Evolutionary conservation across 495 filamentous ascomycete species (phyloP).

Genomic region (Diplogelasinospora grovesii): DNA sequence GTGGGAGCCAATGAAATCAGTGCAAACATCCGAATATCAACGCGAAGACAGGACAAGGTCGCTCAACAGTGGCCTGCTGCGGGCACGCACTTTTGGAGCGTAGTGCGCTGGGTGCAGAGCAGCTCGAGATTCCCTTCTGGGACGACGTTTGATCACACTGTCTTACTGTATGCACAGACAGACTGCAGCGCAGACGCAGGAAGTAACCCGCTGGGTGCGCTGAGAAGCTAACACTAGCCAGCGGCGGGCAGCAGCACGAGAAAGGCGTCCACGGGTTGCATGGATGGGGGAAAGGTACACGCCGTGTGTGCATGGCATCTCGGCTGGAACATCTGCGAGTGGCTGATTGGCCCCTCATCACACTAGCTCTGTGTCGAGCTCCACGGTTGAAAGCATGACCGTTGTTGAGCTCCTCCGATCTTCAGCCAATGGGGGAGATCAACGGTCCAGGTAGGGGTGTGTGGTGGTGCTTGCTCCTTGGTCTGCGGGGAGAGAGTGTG

Average conservation of each 20-base stretch:
- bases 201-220: slow-evolving; percentile 11
- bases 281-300: slow-evolving; percentile 18
- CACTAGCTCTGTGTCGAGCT: slow-evolving; percentile 39
- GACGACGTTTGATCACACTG: slow-evolving; percentile 14
- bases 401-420: slow-evolving; percentile 34
- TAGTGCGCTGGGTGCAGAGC: neutral
- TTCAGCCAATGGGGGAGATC: slow-evolving; percentile 31
- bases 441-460: slow-evolving; percentile 26
- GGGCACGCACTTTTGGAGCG: slow-evolving; percentile 5
- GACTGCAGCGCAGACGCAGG: slow-evolving; percentile 11
- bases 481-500: slow-evolving; percentile 11
- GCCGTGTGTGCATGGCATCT: slow-evolving; percentile 32
- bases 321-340: slow-evolving; percentile 33
- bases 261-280: slow-evolving; percentile 11
- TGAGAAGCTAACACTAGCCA: slow-evolving; percentile 5
- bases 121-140: slow-evolving; percentile 5
- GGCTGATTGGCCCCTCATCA: slow-evolving; percentile 35
- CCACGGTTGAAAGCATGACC: slow-evolving; percentile 44
- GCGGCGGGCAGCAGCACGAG: slow-evolving; percentile 14
- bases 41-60: slow-evolving; percentile 24
- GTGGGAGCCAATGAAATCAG: slow-evolving; percentile 23
- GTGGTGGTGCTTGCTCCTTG: slow-evolving; percentile 20
- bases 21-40: slow-evolving; percentile 28
- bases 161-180: too few relatives aligned
- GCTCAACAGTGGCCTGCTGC: slow-evolving; percentile 18